Evolutionary conservation across 495 filamentous ascomycete genomes (phyloP).

Genomic region (Evansstolkia leycettana): DNA sequence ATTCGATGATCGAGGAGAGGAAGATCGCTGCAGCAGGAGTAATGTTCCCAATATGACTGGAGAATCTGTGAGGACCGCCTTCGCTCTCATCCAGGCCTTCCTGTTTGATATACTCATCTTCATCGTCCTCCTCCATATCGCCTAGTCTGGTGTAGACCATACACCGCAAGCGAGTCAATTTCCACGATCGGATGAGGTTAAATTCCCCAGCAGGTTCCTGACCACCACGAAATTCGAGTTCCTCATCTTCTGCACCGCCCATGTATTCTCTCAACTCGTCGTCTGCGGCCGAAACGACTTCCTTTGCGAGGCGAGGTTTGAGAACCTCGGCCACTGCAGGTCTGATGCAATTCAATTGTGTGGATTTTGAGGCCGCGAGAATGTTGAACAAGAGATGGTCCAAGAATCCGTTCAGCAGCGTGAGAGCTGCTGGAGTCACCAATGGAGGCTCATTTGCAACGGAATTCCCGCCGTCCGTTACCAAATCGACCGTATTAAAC

Average conservation of each 20-base stretch:
- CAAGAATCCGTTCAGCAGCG: conserved; percentile 81
- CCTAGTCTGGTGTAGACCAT: conserved; percentile 98
- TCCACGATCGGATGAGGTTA: conserved; percentile 84
- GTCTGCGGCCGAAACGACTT: conserved; percentile 78
- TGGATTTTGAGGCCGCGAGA: conserved; percentile 66
- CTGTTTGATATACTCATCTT: conserved; percentile 69
- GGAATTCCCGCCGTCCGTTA: conserved; percentile 49
- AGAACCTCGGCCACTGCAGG: conserved; percentile 79
- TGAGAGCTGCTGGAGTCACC: conserved; percentile 64
- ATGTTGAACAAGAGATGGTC: conserved; percentile 89
- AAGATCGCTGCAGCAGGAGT: conserved; percentile 93
- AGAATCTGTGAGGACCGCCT: conserved; percentile 39
- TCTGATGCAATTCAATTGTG: conserved; percentile 63
- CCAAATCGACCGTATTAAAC: conserved; percentile 51
- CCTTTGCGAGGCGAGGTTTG: conserved; percentile 75
- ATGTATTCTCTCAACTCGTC: conserved; percentile 85
- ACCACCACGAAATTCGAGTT: conserved; percentile 42
- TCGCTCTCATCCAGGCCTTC: conserved; percentile 48
- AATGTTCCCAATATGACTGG: conserved; percentile 52
- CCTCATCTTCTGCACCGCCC: conserved; percentile 61
- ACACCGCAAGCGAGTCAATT: conserved; percentile 76
- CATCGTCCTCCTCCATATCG: conserved; percentile 95
- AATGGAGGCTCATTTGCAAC: conserved; percentile 45
- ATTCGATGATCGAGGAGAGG: conserved; percentile 87
- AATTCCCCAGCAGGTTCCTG: conserved; percentile 48